These are phyloP conservation scores for Clarkia xantiana DNA, from an alignment of 345 rosid species.

Conservation along the genomic window DNA sequence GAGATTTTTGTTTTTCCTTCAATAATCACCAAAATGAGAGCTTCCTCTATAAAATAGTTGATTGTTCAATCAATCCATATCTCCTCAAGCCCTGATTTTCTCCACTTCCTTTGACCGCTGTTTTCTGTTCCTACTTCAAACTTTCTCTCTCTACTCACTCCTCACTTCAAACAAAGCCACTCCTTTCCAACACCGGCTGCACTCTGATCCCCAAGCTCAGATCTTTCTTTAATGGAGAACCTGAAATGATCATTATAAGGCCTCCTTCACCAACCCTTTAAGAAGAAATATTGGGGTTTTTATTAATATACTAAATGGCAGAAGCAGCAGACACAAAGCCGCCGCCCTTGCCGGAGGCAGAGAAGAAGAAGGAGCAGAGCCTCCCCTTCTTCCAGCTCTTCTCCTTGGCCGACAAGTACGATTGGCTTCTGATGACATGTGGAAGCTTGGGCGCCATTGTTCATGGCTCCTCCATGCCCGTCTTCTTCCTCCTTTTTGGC, in stretches of 20 bases:
- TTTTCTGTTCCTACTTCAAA: not conserved
- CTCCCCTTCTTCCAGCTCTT: conserved; percentile 84
- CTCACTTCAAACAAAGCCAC: not conserved
- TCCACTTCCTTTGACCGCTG: conserved; percentile 2
- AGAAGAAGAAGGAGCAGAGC: conserved; percentile 93
- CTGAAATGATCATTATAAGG: too few relatives aligned
- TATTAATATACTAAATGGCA: conserved; percentile 38
- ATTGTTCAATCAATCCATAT: not conserved
- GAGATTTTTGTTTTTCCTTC: too few relatives aligned
- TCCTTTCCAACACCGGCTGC: not conserved
- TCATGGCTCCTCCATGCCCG: conserved; percentile 97
- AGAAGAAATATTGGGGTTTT: too few relatives aligned
- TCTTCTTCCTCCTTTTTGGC: conserved; percentile 87
- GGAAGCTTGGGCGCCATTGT: conserved; percentile 83
- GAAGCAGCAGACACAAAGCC: conserved; percentile 42
- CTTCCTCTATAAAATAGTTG: not conserved
- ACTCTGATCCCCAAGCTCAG: not conserved
- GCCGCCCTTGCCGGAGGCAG: conserved; percentile 47
- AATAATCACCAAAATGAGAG: not conserved
- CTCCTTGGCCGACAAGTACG: conserved; percentile 87
- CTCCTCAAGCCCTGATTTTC: conserved; percentile 8
- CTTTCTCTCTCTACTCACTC: not conserved
- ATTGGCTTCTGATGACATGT: conserved; percentile 56
- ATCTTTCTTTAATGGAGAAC: conserved; percentile 6
- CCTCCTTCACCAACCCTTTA: too few relatives aligned